Base-by-base conservation (phyloP, 1,284 basidiomycete species). In the Lentinula novae-zelandiae region DNA sequence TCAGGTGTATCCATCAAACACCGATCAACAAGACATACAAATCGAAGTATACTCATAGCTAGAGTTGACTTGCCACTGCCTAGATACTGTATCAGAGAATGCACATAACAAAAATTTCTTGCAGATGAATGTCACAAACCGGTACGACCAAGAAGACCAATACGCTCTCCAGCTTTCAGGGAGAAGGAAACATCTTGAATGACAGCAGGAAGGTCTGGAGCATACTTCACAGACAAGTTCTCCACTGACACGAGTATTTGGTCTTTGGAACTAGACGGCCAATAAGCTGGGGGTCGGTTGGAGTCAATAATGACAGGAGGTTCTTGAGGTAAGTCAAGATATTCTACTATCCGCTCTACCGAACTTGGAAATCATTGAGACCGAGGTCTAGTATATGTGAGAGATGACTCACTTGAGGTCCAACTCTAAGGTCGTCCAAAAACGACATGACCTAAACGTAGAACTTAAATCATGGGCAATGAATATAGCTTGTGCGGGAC, bases 271-370 rank as follows among this genome's bases (percentile, higher is more conserved):
- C 88, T 90, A 9, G 91, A 91, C 0, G 93, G 93, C 93, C 93
- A 95, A 69, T 93, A 92, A 0, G 93, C 92, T 0, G 92, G 92
- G 1, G 86, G 86, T 4, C 87, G 82, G 55, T 79, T 80, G 0
- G 79, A 80, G 60, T 88, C 84, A 54, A 93, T 87, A 60, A 89
- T 69, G 0, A 86, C 78, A 1, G 93, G 86, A 3, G 93, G 86
- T 70, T 96, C 95, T 69, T 92, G 90, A 0, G 92, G 90, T n/a
- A 96, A 78, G 57, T 90, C 82, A 17, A 96, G 82, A 69, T 96
- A 96, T 76, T 96, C 95, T 3, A 92, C 84, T 6, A 96, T 82
- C 61, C 95, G 88, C 73, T 97, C 95, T 5, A 96, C 89, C 6
- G 85, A 85, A 73, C 57, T 58, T 12, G 2, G 34, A 8, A 36